Conservation (phyloP, 345 rosid genomes). For the Arabis hirsuta region DNA sequence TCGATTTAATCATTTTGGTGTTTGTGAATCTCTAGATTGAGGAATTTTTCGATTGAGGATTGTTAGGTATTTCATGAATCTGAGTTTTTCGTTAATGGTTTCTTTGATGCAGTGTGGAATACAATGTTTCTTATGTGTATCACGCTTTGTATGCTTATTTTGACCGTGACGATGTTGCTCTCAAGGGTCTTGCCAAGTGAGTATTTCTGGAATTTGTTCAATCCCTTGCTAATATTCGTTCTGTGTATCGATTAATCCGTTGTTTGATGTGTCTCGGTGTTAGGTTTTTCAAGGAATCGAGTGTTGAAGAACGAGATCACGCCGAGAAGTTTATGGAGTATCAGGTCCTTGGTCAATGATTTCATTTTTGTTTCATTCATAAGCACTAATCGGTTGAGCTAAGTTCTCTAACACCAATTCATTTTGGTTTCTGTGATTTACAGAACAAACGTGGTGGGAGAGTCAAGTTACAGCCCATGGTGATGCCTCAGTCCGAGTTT, state of each 20-base stretch:
- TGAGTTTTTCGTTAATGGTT: slow-evolving; percentile 7
- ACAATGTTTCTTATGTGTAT: slow-evolving; percentile 78
- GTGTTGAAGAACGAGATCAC: slow-evolving; percentile 81
- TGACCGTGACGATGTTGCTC: slow-evolving; percentile 77
- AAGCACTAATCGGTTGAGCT: neutral
- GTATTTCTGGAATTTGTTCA: slow-evolving; percentile 20
- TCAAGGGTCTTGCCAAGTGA: slow-evolving; percentile 79
- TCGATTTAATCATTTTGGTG: neutral
- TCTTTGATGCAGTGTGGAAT: slow-evolving; percentile 63
- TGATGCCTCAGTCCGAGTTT: slow-evolving; percentile 74
- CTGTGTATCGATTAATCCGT: neutral
- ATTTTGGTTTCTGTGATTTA: neutral
- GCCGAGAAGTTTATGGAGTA: slow-evolving; percentile 84
- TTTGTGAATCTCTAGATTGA: neutral
- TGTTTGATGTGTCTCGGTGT: slow-evolving; percentile 1
- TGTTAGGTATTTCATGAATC: neutral
- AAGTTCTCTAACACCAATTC: neutral
- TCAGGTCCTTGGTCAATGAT: slow-evolving; percentile 47
- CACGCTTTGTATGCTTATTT: slow-evolving; percentile 82
- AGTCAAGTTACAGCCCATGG: slow-evolving; percentile 70
- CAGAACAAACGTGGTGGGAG: slow-evolving; percentile 94
- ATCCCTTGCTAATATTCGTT: neutral
- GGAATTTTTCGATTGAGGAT: neutral
- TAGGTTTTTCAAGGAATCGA: slow-evolving; percentile 84
- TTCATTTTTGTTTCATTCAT: too few species aligned